Evolutionary conservation across 345 rosid species (phyloP), one percentile per base, ranked within the genome.

Genomic region (Salix exigua): DNA sequence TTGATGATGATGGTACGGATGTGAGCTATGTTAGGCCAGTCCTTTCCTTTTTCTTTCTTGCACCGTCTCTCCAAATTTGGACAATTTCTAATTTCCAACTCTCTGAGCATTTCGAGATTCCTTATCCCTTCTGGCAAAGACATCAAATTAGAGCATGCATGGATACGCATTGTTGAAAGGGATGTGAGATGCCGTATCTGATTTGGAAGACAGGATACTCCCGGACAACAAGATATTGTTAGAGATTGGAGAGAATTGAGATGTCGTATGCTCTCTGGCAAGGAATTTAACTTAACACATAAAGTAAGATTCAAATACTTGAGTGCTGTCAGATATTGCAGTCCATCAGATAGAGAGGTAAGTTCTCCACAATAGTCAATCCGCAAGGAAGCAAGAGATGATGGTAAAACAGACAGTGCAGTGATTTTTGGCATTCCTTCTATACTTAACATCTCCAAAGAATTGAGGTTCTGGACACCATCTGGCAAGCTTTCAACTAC

Each of bases 401-500:
- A 6, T 19, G 35, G 10, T 5, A 37, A 50, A 23, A 21, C 2
- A 5, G 66, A 23, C 3, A 40, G 44, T 6, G 44, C 7, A 40
- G 1, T 5, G 35, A 31, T 31, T 31, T 31, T 31, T 31, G 35
- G 5, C 5, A 31, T 31, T 31, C 5, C 0, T 4, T 0, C 4
- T 72, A 60, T 60, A 13, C 0, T 0, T 14, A 72, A 11, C 14
- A 2, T 3, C 51, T 72, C 68, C 55, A 73, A 25, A 17, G 51
- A 38, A 37, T 23, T 35, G 1, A 63, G 67, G 18, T 63, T 63
- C 18, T 26, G 35, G 35, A 73, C 35, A 73, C 44, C 44, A 0
- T 73, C 77, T 19, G 81, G 68, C 68, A 78, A 66, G 63, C 31
- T 60, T 37, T 65, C 77, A 4, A 78, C 4, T 53, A 50, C 35